These are phyloP conservation scores for peach (Prunus persica) DNA, from an alignment of 306 rosid species.

Conservation along the genomic window Prunus_persica_NCBIv2 NC_034014.1:19632001-19632500, in stretches of 20 bases:
- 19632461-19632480: constrained; percentile 53
- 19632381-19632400: background rate
- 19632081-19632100: background rate
- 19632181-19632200: background rate
- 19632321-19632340: background rate
- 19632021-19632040: background rate
- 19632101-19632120: background rate
- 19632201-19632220: background rate
- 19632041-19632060: background rate
- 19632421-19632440: background rate
- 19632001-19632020: background rate
- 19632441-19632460: background rate
- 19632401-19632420: background rate
- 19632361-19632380: background rate
- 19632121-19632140: background rate
- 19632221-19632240: background rate
- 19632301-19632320: background rate
- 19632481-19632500: constrained; percentile 98
- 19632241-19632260: background rate
- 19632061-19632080: background rate
- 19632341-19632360: background rate
- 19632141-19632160: background rate
- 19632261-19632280: background rate
- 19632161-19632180: background rate
- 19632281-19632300: background rate